Evolutionary conservation across 2,329 filamentous ascomycete genomes (phyloP), one percentile per base, ranked within the genome.

Genomic region (Fusarium sp.): DNA sequence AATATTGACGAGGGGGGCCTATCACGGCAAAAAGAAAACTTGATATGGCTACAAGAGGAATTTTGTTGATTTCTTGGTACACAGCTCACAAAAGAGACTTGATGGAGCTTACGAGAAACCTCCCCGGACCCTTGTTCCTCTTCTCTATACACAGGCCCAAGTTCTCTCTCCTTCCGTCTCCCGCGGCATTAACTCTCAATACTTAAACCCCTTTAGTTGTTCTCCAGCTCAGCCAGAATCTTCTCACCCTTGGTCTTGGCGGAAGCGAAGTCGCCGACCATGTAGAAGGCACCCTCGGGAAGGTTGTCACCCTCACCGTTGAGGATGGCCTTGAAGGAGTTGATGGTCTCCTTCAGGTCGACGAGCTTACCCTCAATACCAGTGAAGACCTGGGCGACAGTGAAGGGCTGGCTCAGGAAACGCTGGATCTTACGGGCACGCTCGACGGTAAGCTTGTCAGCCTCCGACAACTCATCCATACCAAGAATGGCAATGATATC

Each of bases 401-500:
- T 96, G 91, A 99, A 99, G 82, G 96, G 96, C 90, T 99, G 96
- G 86, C 90, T 94, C 89, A 99, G 89, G 94, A 99, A 99, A 92
- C 95, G 93, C 90, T 99, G 96, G 83, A 99, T 92, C 91, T 98
- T 98, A 89, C 96, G 95, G 85, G 96, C 96, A 91, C 96, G 96
- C 92, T 99, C 96, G 90, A 99, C 96, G 78, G 96, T 98, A 80
- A 99, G 91, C 92, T 99, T 98, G 86, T 99, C 96, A 79, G 93
- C 93, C 90, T 98, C 96, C 74, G 96, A 98, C 87, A 99, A 88
- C 85, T 99, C 96, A 86, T 99, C 96, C 96, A 99, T 98, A 92
- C 95, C 95, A 83, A 98, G 87, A 94, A 99, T 99, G 86, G 96
- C 96, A 89, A 98, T 98, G 91, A 99, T 99, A 89, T 99, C 96